Base-by-base conservation (phyloP, 129 eudicot genomes). In the Chrysanthemum makinoi region DNA sequence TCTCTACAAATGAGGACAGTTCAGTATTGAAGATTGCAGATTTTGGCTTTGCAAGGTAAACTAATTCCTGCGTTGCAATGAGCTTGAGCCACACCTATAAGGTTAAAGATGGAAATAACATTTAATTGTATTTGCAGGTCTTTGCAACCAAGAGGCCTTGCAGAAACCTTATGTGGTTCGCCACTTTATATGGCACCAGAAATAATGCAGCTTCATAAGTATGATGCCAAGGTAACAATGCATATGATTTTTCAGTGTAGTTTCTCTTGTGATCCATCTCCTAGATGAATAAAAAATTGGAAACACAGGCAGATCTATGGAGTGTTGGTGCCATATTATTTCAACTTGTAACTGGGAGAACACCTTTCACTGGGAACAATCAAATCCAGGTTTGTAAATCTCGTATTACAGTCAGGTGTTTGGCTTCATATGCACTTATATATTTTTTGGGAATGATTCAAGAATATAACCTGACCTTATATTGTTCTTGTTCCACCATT, bases 261-360 rank as follows among this genome's bases (percentile, higher is more conserved):
- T 19, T 52, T 61, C 39, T 52, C 33, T 24, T 60, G 35, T 17
- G 13, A 64, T 26, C 61, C 22, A 44, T 65, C 52, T 59, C 59
- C 17, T 64, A 7, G 60, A 44, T 58, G 83, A 81, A 88, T 68
- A 20, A 65, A 75, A 51, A 70, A 69, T 62, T 75, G 60, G 74
- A 56, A 75, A 81, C 75, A 68, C 98, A 94, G 98, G 98, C 98
- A 84, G 98, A 94, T 87, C 85, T 94, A 62, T 94, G 98, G 98
- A 94, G 98, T 80, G 96, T 94, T 59, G 98, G 98, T 49, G 88
- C 95, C 70, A 94, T 94, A 79, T 74, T 94, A 16, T 94, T 83
- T 81, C 98, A 94, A 75, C 95, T 94, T 76, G 97, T 89, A 70
- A 89, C 97, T 44, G 98, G 97, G 49, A 87, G 82, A 84, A 87